These are phyloP conservation scores for Phytophthora fragariaefolia DNA, from an alignment of 352 stramenopile species.

Conservation along the genomic window DNA sequence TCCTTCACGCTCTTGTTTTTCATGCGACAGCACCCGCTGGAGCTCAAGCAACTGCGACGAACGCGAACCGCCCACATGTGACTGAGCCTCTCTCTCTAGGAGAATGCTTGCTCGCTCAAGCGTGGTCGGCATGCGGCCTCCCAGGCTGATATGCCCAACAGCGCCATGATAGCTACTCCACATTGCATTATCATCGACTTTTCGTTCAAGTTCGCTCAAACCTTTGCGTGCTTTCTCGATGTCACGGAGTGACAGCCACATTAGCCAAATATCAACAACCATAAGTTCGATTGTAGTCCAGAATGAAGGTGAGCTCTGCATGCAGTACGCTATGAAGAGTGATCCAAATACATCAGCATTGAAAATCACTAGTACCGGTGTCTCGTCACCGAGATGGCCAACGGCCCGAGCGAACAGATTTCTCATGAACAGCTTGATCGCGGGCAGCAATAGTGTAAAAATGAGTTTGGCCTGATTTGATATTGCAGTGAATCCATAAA, in stretches of 20 bases:
- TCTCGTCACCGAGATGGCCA: not conserved
- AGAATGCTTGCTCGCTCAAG: not conserved
- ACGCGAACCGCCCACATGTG: not conserved
- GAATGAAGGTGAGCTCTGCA: constrained; percentile 2
- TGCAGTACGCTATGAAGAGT: constrained; percentile 2
- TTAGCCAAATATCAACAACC: constrained; percentile 9
- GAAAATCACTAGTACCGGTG: not conserved
- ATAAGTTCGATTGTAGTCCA: constrained; percentile 13
- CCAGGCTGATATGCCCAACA: not conserved
- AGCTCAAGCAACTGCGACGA: not conserved
- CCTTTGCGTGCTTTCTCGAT: constrained; percentile 3
- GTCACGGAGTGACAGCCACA: constrained; percentile 3
- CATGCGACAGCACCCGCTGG: not conserved
- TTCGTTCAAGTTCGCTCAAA: not conserved
- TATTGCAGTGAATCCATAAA: not conserved
- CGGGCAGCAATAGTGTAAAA: not conserved
- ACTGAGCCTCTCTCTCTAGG: not conserved
- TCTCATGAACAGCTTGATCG: constrained; percentile 5
- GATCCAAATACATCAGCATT: not conserved
- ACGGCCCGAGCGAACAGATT: not conserved
- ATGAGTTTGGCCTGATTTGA: not conserved
- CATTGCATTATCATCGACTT: not conserved
- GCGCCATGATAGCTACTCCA: not conserved
- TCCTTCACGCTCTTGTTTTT: not conserved
- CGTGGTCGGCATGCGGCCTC: not conserved